These are phyloP conservation scores for Tetrapisispora iriomotensis DNA, from an alignment of 805 yeast species.

Conservation along the genomic window DNA sequence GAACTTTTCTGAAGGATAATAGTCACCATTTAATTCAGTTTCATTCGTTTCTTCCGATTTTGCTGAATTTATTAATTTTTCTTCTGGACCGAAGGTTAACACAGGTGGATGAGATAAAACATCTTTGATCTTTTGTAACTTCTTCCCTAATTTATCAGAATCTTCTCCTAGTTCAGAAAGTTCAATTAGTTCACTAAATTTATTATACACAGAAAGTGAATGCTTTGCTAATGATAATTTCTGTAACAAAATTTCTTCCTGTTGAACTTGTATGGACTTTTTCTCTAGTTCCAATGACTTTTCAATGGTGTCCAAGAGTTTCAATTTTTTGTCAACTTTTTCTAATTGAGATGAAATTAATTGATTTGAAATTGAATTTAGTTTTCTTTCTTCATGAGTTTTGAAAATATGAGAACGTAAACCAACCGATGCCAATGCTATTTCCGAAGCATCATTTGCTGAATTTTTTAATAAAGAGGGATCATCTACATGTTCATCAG, in stretches of 20 bases:
- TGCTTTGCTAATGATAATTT: conserved; percentile 56
- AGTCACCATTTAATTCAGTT: conserved; percentile 5
- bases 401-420: conserved; percentile 74
- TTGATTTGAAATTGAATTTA: conserved; percentile 47
- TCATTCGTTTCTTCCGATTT: background rate
- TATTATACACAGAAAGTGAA: conserved; percentile 41
- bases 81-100: conserved; percentile 18
- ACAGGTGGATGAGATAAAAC: conserved; percentile 26
- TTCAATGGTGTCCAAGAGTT: conserved; percentile 51
- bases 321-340: conserved; percentile 55
- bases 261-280: conserved; percentile 48
- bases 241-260: conserved; percentile 57
- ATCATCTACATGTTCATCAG: background rate
- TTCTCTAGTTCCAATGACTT: conserved; percentile 56
- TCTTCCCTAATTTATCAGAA: conserved; percentile 10
- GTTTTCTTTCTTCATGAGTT: conserved; percentile 69
- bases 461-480: too few relatives aligned
- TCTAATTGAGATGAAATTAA: conserved; percentile 53
- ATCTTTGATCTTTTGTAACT: conserved; percentile 20
- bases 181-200: conserved; percentile 17
- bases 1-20: conserved; percentile 8
- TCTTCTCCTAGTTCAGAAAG: conserved; percentile 11
- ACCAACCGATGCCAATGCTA: conserved; percentile 70
- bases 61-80: background rate
- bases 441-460: conserved; percentile 46